These are phyloP conservation scores for Pseudocercospora musae DNA, from an alignment of 2,329 filamentous ascomycete genomes.

Conservation along the genomic window DNA sequence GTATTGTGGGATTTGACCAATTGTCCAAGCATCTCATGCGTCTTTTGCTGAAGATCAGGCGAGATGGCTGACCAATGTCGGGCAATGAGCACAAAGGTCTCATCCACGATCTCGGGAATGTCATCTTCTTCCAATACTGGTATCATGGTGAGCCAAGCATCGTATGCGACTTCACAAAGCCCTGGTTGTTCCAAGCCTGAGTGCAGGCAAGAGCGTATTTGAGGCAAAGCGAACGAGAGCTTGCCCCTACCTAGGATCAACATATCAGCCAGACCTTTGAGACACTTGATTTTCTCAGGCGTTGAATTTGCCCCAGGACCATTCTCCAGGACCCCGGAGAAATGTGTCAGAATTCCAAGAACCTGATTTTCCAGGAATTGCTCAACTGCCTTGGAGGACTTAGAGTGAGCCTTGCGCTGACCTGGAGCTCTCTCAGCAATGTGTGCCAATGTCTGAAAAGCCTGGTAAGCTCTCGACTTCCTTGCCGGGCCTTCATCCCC, in stretches of 20 bases:
- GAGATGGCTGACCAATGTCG: slow-evolving; percentile 74
- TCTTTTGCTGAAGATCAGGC: slow-evolving; percentile 56
- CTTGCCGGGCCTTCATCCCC: slow-evolving; percentile 62
- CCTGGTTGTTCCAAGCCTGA: slow-evolving; percentile 73
- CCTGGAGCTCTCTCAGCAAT: slow-evolving; percentile 50
- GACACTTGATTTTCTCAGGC: slow-evolving; percentile 68
- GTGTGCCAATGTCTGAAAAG: slow-evolving; percentile 46
- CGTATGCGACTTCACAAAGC: slow-evolving; percentile 75
- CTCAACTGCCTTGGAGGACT: slow-evolving; percentile 59
- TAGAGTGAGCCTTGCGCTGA: slow-evolving; percentile 44
- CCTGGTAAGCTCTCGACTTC: slow-evolving; percentile 42
- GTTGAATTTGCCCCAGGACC: slow-evolving; percentile 10
- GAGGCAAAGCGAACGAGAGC: slow-evolving; percentile 76
- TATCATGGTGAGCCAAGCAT: slow-evolving; percentile 79
- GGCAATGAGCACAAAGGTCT: slow-evolving; percentile 82
- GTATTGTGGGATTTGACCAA: slow-evolving; percentile 62
- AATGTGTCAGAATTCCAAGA: slow-evolving; percentile 78
- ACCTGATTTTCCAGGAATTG: slow-evolving; percentile 79
- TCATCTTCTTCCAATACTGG: slow-evolving; percentile 72
- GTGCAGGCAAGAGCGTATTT: slow-evolving; percentile 90
- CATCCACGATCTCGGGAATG: slow-evolving; percentile 74
- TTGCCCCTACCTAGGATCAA: slow-evolving; percentile 70
- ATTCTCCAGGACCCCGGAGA: slow-evolving; percentile 71
- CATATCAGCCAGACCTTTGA: slow-evolving; percentile 85
- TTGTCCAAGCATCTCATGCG: slow-evolving; percentile 60